Base-by-base conservation (phyloP, 495 filamentous ascomycete species). In the Neurospora terricola region DNA sequence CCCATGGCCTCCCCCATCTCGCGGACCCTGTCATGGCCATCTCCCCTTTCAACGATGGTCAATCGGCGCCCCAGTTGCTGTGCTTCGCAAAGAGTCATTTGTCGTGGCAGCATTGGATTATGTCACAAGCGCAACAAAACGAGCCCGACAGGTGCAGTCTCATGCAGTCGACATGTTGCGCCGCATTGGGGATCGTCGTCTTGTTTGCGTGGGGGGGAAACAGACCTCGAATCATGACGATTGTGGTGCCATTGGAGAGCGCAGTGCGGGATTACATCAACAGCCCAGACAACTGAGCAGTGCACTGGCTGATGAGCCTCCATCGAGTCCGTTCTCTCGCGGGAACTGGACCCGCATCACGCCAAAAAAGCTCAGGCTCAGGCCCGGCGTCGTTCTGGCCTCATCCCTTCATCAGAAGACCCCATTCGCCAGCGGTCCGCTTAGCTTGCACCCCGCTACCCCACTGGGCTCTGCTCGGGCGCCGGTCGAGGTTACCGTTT, bases 361-460 rank as follows among this genome's bases (percentile, higher is more conserved):
- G 54, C 54, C 48, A 12, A 54, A 48, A 54, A 54, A 54, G 45
- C 45, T 54, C 45, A 27, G 21, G 45, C 45, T 62, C 69, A 54
- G 39, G 43, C 40, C 39, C 38, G 45, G 39, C 71, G 12, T 45
- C 18, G 69, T 34, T 70, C 45, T 45, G 36, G 43, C 69, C 40
- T 18, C 36, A 34, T 39, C 30, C 54, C 72, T 38, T 14, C 72
- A 27, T 48, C 42, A 69, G 40, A 30, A 34, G n/a, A 43, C 36
- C 68, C 66, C 39, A 72, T 74, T 75, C 76, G 75, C 71, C 72
- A 71, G 70, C 34, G 14, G 54, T 30, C 54, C 54, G 38, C 54
- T 62, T 42, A 73, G 70, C 71, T 73, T 72, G 62, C 43, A 76
- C 75, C 77, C 78, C 75, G 78, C 79, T 66, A 80, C 78, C 79